phyloP scores from a whole-genome alignment of 306 rosid species.

The Quercus ilex region DNA sequence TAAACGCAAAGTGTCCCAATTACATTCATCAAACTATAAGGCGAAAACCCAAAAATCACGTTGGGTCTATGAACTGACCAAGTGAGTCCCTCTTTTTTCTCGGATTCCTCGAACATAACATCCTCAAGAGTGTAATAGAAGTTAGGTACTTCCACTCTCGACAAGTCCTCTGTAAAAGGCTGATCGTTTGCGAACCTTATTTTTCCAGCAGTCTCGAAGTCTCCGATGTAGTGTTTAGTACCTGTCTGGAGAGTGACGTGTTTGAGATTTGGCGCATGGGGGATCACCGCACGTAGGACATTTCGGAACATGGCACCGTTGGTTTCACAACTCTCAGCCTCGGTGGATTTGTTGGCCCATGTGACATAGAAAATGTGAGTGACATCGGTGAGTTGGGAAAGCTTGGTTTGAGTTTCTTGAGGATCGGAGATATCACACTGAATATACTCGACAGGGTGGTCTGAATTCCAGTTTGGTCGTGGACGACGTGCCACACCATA shows the following conservation, averaged over 20 bases:
- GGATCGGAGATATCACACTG: too few species aligned
- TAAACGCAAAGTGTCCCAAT: conserved; percentile 49
- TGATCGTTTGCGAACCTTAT: conserved; percentile 21
- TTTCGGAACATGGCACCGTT: too few species aligned
- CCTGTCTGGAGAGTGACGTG: conserved; percentile 80
- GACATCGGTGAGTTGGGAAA: too few species aligned
- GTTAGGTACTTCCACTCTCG: conserved; percentile 44
- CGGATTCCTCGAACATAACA: conserved; percentile 40
- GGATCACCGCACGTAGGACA: too few species aligned
- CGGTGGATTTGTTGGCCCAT: too few species aligned
- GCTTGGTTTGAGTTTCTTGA: too few species aligned
- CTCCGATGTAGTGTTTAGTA: conserved; percentile 51
- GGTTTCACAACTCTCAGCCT: too few species aligned
- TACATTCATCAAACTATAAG: conserved; percentile 58
- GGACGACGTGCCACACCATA: too few species aligned
- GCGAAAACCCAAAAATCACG: conserved; percentile 58
- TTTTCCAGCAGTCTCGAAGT: too few species aligned
- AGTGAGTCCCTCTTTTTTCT: conserved; percentile 41
- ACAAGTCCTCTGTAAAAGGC: conserved; percentile 67
- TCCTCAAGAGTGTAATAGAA: conserved; percentile 60
- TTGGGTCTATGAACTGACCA: conserved; percentile 65
- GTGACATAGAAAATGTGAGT: too few species aligned
- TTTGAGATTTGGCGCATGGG: conserved; percentile 30
- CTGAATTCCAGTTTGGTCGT: too few species aligned
- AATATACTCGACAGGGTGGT: too few species aligned